Base-by-base conservation (phyloP, 2,329 filamentous ascomycete genomes). In the Alternaria burnsii region DNA sequence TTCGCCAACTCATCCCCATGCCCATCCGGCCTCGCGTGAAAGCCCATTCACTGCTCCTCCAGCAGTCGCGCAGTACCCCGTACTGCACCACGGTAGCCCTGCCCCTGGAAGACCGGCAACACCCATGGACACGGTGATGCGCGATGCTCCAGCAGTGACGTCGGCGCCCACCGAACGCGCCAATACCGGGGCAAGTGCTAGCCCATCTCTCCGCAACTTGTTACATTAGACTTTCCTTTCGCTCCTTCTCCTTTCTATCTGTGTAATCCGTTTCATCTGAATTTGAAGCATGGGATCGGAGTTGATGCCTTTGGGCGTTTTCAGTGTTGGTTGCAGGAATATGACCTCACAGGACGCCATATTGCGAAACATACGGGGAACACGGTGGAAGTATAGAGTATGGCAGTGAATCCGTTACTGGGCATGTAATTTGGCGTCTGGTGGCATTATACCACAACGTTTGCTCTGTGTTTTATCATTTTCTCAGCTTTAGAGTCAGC, bases 151-250 rank as follows among this genome's bases (percentile, higher is more conserved):
- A 12, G 51, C 65, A 20, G 63, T 68, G 2, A 72, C 71, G 40
- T 71, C 69, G 48, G 72, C 71, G 30, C 66, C 71, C 8, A 67
- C 62, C 44, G 72, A 74, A 58, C 74, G 75, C 26, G 65, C 65
- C 30, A 76, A 62, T 40, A 77, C 73, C 11, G 78, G 76, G 48
- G 78, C 82, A 14, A 83, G 82, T 61, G 82, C 82, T 12, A 83
- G 81, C 62, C 82, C 82, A 14, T 83, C 78, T 59, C 71, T 84
- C 69, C 77, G 79, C 55, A 83, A 84, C 67, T 65, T 84, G 59
- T 69, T 84, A 62, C 79, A 82, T 71, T 83, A 76, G 65, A 64
- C 28, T 58, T 57, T 46, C 48, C 28, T 61, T 58, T 65, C 28
- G 12, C 41, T 34, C 26, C 30, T 55, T 58, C 55, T 38, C 53